Base-by-base conservation (phyloP, 2,329 filamentous ascomycete species). In the Delphinella strobiligena region DNA sequence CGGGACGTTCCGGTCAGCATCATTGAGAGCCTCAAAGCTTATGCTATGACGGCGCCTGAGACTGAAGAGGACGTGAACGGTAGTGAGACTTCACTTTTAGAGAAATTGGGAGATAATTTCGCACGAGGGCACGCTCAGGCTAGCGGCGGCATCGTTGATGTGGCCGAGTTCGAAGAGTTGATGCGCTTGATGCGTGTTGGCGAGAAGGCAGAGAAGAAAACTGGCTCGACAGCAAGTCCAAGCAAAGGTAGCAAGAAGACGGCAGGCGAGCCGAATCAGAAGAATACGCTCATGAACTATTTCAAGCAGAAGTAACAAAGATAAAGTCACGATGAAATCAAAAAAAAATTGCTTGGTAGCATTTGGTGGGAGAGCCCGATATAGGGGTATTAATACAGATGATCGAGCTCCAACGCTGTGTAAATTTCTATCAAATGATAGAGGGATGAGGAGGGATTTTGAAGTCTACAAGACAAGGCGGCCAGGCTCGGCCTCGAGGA, bases 401-500 rank as follows among this genome's bases (percentile, higher is more conserved):
- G 35, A 12, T 12, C 12, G 22, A 27, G 22, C 7, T 12, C 22
- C 7, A 27, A 27, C 12, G 22, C 22, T 27, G 22, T 27, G 7
- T 7, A 27, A 27, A 27, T 27, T 7, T 27, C 22, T 27, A 27
- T 27, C 7, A 12, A 27, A 27, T 27, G 7, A 27, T 27, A 12
- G 12, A 12, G 22, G 7, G 22, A 27, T n/a, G n/a, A n/a, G n/a
- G 22, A 7, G 22, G 12, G 22, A 27, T 27, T 27, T 27, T 27
- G 30, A 22, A 19, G 19, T 35, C 49, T 59, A 72, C 49, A 74
- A 54, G 24, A 93, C 75, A 54, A 93, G 62, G 52, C 79, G 72
- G 24, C 79, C 84, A 11, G 86, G 85, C 61, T 91, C 82, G 48
- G 75, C 71, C 62, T 93, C 85, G 50, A 98, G 62, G 18, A 89